Conservation (phyloP, 139 green algal genomes). For the Chlamydomonas sphaeroides region DNA sequence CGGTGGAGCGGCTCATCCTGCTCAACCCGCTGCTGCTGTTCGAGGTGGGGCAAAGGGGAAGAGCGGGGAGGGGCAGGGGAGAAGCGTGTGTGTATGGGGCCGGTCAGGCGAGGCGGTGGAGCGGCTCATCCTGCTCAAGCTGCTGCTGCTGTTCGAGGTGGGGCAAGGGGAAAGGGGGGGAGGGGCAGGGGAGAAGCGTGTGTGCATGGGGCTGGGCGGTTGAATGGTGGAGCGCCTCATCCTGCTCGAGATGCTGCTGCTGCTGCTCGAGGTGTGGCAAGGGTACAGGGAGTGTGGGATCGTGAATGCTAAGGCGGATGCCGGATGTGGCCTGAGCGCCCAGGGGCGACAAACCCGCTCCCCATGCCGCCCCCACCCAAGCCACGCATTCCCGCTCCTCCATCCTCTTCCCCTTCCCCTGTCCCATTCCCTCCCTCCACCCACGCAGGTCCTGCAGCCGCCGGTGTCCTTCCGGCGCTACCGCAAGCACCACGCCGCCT, state of each 20-base stretch:
- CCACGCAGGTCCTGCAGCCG: slow-evolving; percentile 55
- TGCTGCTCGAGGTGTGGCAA: no score
- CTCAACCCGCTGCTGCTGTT: slow-evolving; percentile 59
- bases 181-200: no score
- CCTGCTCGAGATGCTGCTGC: slow-evolving; percentile 50
- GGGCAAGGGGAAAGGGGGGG: background rate
- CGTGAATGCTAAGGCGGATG: no score
- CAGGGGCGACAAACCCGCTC: no score
- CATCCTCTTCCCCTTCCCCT: background rate
- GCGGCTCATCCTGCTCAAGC: slow-evolving; percentile 42
- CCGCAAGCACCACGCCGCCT: slow-evolving; percentile 44
- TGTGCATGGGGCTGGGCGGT: no score
- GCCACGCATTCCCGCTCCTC: no score
- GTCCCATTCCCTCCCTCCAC: background rate
- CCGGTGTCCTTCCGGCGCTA: slow-evolving; percentile 51
- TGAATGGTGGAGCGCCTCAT: slow-evolving; percentile 48
- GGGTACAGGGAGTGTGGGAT: no score
- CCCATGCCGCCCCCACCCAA: no score
- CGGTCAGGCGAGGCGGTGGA: slow-evolving; percentile 54
- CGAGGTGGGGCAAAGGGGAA: slow-evolving; percentile 32
- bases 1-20: slow-evolving; percentile 41
- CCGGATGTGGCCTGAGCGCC: no score
- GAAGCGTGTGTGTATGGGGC: no score
- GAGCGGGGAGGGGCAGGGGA: no score
- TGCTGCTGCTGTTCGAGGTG: slow-evolving; percentile 64